Conservation (phyloP, 352 stramenopile species). For the Aphanomyces stellatus region DNA sequence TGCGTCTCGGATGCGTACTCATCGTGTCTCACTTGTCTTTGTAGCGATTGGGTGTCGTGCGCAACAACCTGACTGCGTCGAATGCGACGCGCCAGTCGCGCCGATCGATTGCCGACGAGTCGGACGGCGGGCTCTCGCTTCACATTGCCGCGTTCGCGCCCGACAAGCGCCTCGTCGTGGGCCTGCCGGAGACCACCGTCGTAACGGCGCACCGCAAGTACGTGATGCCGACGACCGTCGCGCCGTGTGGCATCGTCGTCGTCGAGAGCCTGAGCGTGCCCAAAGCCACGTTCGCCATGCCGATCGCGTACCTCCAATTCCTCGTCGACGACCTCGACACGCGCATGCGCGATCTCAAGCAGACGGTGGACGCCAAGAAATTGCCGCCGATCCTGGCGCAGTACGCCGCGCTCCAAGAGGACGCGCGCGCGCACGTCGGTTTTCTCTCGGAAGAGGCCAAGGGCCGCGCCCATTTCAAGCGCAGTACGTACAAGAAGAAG, state of each 20-base stretch:
- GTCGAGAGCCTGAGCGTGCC: constrained; percentile 74
- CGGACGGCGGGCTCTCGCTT: not conserved
- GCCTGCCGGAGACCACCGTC: constrained; percentile 43
- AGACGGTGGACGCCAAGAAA: constrained; percentile 33
- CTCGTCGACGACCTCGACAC: constrained; percentile 55
- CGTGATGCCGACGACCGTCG: constrained; percentile 52
- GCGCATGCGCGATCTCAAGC: constrained; percentile 36
- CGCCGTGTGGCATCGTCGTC: constrained; percentile 41
- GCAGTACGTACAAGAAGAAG: constrained; percentile 75
- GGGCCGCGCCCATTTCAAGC: constrained; percentile 60
- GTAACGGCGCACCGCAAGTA: constrained; percentile 74
- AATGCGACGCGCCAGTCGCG: not conserved
- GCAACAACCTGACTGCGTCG: too few species aligned
- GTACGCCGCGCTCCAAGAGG: constrained; percentile 35
- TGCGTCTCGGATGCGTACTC: not conserved
- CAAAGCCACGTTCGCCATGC: constrained; percentile 58
- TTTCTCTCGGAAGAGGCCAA: constrained; percentile 5
- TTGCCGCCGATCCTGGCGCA: constrained; percentile 43
- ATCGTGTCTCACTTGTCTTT: too few species aligned
- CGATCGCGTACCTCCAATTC: constrained; percentile 64
- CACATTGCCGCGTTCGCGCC: constrained; percentile 12
- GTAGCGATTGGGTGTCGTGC: not conserved
- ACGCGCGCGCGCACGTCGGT: constrained; percentile 14
- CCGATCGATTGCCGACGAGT: not conserved
- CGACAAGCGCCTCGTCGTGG: not conserved